Percentiles rank a stretch among this genome's conserved stretches.
phyloP scores from a whole-genome alignment of 1,284 basidiomycete species.

The Tremellales sp. region DNA sequence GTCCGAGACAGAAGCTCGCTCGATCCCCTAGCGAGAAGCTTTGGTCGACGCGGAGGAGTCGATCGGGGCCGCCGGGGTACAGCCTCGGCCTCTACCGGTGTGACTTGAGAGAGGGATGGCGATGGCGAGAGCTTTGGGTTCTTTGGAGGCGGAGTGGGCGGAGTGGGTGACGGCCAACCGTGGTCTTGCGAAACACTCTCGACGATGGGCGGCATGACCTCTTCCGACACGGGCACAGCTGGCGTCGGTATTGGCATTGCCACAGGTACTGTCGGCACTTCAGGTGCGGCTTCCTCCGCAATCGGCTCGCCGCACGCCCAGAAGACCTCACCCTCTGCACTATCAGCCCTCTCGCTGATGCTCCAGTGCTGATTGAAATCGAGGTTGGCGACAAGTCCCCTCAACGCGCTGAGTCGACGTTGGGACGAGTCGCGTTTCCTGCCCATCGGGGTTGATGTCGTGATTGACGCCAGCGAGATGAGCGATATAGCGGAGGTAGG shows the following conservation, averaged over 20 bases:
- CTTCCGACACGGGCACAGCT: background rate
- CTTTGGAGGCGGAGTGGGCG: no score
- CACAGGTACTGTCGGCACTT: background rate
- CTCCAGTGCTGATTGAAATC: conserved; percentile 44
- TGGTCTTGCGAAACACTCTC: conserved; percentile 5
- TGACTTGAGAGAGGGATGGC: background rate
- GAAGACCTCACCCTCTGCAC: conserved; percentile 4
- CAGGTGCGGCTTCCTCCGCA: background rate
- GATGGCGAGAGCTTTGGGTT: no score
- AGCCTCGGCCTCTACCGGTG: background rate
- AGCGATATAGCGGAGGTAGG: background rate
- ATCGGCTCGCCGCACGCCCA: conserved; percentile 12
- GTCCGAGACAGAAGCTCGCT: conserved; percentile 17
- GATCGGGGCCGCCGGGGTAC: conserved; percentile 9
- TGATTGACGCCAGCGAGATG: background rate
- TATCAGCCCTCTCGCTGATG: conserved; percentile 12
- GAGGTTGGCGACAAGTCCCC: conserved; percentile 38
- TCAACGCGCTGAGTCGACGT: conserved; percentile 33
- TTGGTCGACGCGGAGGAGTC: conserved; percentile 18
- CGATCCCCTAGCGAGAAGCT: conserved; percentile 8
- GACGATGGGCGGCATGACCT: conserved; percentile 4
- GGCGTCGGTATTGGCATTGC: background rate
- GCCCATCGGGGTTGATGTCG: conserved; percentile 3
- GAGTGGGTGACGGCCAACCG: conserved; percentile 15
- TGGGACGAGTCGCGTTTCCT: conserved; percentile 32